Evolutionary conservation across 2,329 filamentous ascomycete genomes (phyloP).

Genomic region (Aureobasidium zeae): DNA sequence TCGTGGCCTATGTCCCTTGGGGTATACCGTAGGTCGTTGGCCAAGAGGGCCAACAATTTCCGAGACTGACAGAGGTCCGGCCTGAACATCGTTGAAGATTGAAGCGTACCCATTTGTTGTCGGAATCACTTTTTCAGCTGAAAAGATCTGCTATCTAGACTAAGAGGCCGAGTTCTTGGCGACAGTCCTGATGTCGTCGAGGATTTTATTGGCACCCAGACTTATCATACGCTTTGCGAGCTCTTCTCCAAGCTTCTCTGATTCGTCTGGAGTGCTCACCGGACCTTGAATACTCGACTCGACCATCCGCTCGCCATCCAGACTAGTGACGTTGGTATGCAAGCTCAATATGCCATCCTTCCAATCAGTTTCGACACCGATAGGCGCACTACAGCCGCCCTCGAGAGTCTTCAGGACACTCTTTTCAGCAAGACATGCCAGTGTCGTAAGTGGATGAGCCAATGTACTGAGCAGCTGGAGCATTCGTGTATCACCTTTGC

Average conservation of each 20-base stretch:
- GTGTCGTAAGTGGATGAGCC: constrained; percentile 52
- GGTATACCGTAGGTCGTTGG: too few relatives aligned
- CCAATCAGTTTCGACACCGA: constrained; percentile 61
- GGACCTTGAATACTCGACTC: constrained; percentile 49
- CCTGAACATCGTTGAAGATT: too few relatives aligned
- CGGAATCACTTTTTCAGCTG: too few relatives aligned
- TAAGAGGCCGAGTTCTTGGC: too few relatives aligned
- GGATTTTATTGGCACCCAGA: constrained; percentile 67
- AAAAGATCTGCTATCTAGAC: too few relatives aligned
- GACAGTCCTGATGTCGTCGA: constrained; percentile 46
- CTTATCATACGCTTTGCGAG: constrained; percentile 62
- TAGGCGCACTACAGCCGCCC: constrained; percentile 85
- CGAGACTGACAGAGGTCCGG: too few relatives aligned
- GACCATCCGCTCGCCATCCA: constrained; percentile 65
- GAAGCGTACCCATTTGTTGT: too few relatives aligned
- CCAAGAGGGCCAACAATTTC: too few relatives aligned
- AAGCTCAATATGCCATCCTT: constrained; percentile 52
- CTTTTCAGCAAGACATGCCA: constrained; percentile 67
- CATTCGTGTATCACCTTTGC: constrained; percentile 56
- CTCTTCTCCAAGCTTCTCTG: constrained; percentile 62
- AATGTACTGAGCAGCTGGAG: constrained; percentile 52
- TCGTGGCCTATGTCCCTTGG: too few relatives aligned
- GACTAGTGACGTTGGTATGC: constrained; percentile 66
- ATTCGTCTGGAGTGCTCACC: constrained; percentile 52
- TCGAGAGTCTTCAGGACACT: constrained; percentile 77